Evolutionary conservation across 495 filamentous ascomycete species (phyloP), one percentile per base, ranked within the genome.

Genomic region (Tuber melanosporum): DNA sequence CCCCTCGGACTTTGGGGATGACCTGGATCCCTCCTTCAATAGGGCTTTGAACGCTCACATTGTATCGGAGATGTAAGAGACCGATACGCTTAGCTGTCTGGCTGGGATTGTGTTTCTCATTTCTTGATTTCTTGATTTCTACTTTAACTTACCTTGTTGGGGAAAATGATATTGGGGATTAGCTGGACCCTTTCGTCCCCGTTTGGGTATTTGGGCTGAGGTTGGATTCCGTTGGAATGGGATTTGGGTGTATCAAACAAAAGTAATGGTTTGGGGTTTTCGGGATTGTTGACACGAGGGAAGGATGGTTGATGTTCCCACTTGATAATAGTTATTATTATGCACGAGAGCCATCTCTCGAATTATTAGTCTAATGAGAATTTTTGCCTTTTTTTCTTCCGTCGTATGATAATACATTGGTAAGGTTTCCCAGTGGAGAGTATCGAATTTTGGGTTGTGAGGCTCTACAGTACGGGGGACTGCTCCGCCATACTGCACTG

Each of bases 31-130:
- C 76, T 90, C 91, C 20, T 94, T 97, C 84, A 91, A 94, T 83
- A 89, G 89, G 79, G 92, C 94, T 42, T 89, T 98, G 84, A 97
- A 97, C 81, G 91, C 94, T 19, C 89, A 89, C 52, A 87, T 98
- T 42, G 89, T 97, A 77, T 93, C 97, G 85, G 91, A 95, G 84
- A 95, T 99, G 83, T 99, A 87, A 79, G 10, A 14, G 49, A n/a
- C 49, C 9, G 57, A 26, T 36, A 12, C 22, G 57, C 4, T 17
- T 66, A 6, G n/a, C 7, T 36, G 26, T 36, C 26, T 66, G n/a
- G 57, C 57, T 66, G 26, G 1, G 57, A 7, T 66, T 36, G 57
- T 36, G 26, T 36, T 66, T 32, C 26, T 36, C 3, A 32, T 43
- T 10, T 43, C 42, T 7, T 41, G 39, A 41, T 41, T 12, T 66